Evolutionary conservation across 257 asterid genomes (phyloP).

Genomic region (Leptodermis oblonga): DNA sequence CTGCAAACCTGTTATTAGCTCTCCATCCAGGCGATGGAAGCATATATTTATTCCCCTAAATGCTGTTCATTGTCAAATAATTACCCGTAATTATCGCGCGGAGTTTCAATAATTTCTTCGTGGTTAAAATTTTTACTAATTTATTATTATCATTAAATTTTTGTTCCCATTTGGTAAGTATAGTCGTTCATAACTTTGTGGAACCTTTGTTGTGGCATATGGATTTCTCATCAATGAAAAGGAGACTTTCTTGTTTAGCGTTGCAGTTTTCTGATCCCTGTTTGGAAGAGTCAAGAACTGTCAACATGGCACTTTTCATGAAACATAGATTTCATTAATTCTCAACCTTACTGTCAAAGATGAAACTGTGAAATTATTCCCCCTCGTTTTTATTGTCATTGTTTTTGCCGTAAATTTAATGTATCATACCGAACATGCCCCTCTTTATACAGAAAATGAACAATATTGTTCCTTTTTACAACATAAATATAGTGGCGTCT

Average conservation of each 20-base stretch:
- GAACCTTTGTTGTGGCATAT: background rate
- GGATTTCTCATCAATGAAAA: background rate
- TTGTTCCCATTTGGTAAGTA: background rate
- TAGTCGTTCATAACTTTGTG: background rate
- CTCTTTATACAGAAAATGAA: no score
- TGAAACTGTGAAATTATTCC: no score
- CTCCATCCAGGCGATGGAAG: background rate
- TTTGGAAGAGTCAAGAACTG: background rate
- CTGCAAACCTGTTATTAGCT: background rate
- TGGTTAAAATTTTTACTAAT: background rate
- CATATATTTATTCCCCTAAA: background rate
- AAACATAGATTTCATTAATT: no score
- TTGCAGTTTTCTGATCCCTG: no score
- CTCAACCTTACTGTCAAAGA: no score
- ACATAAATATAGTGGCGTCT: no score
- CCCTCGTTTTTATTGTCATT: no score
- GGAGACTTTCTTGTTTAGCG: no score
- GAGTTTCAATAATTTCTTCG: background rate
- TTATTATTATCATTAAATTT: background rate
- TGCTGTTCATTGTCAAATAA: conserved; percentile 9
- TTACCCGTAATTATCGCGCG: background rate
- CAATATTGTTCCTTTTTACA: no score
- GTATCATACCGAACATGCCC: no score
- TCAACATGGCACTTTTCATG: no score
- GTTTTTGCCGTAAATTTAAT: no score